Conservation (phyloP, 2,329 filamentous ascomycete genomes). For the Sporothrix pseudoabietina region DNA sequence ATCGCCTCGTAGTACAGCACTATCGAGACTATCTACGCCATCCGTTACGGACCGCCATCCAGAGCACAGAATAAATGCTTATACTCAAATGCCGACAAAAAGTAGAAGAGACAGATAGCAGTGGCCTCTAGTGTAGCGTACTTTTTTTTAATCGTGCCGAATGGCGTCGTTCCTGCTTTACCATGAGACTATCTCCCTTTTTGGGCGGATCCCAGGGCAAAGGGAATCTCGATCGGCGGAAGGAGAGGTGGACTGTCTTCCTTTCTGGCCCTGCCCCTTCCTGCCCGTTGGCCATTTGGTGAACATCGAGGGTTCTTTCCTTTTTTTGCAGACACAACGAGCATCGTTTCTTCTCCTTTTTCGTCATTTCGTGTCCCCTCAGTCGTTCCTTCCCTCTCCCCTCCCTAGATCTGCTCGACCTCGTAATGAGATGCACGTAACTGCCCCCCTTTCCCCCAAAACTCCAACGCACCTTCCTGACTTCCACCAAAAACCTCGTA, state of each 20-base stretch:
- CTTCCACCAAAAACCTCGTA: slow-evolving; percentile 23
- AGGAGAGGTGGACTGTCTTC: not conserved
- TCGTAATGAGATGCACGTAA: slow-evolving; percentile 22
- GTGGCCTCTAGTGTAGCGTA: slow-evolving; percentile 7
- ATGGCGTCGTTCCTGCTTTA: not conserved
- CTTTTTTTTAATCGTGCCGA: not conserved
- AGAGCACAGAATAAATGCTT: not conserved
- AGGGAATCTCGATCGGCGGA: not conserved
- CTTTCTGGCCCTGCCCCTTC: not conserved
- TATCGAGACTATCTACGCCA: not conserved
- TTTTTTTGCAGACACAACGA: slow-evolving; percentile 10
- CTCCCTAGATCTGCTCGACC: not conserved
- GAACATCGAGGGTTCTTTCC: slow-evolving; percentile 1
- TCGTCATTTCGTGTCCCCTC: not conserved
- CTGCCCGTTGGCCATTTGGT: slow-evolving; percentile 14
- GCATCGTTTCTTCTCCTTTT: not conserved
- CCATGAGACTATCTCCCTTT: not conserved
- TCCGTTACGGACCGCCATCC: not conserved
- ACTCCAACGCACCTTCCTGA: not conserved
- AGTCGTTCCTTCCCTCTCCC: slow-evolving; percentile 12
- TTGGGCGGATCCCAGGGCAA: not conserved
- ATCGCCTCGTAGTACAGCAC: slow-evolving; percentile 4
- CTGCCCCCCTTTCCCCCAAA: slow-evolving; percentile 4
- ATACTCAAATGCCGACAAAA: not conserved
- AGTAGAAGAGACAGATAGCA: not conserved